These are phyloP conservation scores for Starmerella floricola DNA, from an alignment of 805 yeast species.

Conservation along the genomic window DNA sequence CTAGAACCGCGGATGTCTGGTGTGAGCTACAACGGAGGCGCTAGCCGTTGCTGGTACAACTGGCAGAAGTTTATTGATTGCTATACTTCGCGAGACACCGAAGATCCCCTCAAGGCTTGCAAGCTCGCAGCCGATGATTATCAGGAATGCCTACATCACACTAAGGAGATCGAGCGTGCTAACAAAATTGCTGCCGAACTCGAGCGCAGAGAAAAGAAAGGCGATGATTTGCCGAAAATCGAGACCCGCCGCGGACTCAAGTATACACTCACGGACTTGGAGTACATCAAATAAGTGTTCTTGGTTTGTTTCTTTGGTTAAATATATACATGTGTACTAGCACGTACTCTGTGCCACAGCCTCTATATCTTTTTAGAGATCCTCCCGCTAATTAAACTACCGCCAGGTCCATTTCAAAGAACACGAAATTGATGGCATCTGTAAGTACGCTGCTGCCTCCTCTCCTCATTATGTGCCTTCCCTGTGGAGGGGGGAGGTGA, in stretches of 20 bases:
- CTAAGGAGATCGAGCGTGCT: constrained; percentile 31
- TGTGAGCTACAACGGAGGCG: constrained; percentile 31
- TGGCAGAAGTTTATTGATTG: constrained; percentile 39
- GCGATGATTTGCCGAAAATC: constrained; percentile 22
- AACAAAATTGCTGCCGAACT: constrained; percentile 24
- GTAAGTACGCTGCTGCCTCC: no score
- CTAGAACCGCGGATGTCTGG: constrained; percentile 18
- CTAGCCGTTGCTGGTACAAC: constrained; percentile 37
- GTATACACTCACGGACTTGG: constrained; percentile 20
- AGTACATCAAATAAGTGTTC: constrained; percentile 15
- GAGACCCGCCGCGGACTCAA: constrained; percentile 17
- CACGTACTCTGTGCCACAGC: no score
- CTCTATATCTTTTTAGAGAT: no score
- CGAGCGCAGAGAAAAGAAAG: constrained; percentile 20
- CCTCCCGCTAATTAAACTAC: no score
- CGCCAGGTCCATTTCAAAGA: no score
- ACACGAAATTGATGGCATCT: no score
- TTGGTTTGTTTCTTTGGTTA: no score
- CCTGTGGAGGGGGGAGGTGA: background rate
- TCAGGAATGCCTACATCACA: constrained; percentile 40
- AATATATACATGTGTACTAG: background rate
- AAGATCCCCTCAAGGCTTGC: constrained; percentile 31
- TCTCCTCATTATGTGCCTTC: no score
- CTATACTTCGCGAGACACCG: constrained; percentile 33
- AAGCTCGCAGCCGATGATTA: constrained; percentile 36